Conservation (phyloP, 2,329 filamentous ascomycete species). For the Aspergillus pseudoviridinutans region DNA sequence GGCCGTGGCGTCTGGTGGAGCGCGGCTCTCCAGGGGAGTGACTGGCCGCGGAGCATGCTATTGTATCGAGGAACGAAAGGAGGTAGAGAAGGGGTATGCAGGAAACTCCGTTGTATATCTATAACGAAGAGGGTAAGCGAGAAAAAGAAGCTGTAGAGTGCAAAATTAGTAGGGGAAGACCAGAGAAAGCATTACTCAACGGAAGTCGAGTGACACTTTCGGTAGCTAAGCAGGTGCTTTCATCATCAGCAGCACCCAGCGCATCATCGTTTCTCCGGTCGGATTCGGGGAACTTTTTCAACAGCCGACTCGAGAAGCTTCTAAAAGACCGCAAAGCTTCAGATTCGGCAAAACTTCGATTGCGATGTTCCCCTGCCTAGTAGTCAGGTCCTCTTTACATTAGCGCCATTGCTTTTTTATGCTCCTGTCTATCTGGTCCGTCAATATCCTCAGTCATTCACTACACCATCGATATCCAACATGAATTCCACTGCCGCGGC, state of each 20-base stretch:
- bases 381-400: constrained; percentile 7
- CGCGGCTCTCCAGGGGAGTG: constrained; percentile 62
- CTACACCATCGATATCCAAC: constrained; percentile 18
- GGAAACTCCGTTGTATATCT: constrained; percentile 2
- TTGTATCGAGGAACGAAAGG: constrained; percentile 12
- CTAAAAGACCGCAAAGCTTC: constrained; percentile 12
- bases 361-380: constrained; percentile 2
- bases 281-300: constrained; percentile 29
- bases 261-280: constrained; percentile 23
- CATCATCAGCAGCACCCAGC: constrained; percentile 27
- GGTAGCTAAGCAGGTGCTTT: constrained; percentile 27
- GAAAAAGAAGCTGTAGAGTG: constrained; percentile 1
- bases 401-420: background rate
- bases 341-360: constrained; percentile 14
- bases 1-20: constrained; percentile 49
- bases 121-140: background rate
- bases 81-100: constrained; percentile 8
- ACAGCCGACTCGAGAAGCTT: constrained; percentile 32
- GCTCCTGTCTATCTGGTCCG: background rate
- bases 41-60: constrained; percentile 63
- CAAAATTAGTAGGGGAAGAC: background rate
- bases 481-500: constrained; percentile 40
- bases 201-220: constrained; percentile 18
- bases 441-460: constrained; percentile 2
- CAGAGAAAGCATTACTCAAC: constrained; percentile 6